Conservation (phyloP, 163 green algal species). For the Volvox carteri region DNA sequence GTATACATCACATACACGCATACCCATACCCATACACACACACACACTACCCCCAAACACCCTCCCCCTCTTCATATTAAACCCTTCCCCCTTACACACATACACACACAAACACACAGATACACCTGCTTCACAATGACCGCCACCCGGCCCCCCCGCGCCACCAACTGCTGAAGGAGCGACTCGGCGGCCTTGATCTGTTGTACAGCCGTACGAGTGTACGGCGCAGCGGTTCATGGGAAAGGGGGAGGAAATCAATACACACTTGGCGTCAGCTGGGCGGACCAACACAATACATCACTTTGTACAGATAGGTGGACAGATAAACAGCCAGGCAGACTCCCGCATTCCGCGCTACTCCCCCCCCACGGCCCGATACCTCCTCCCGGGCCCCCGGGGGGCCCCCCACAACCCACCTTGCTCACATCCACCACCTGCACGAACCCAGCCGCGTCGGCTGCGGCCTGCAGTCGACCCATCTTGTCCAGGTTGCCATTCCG, state of each 20-base stretch:
- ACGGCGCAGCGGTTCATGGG: neutral
- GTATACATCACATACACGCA: too few relatives aligned
- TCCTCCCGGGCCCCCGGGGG: neutral
- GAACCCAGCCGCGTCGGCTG: neutral
- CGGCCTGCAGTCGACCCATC: neutral
- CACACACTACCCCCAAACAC: neutral
- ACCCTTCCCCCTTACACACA: neutral
- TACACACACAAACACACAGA: too few relatives aligned
- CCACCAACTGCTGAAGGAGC: slow-evolving; percentile 64
- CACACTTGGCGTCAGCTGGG: too few relatives aligned
- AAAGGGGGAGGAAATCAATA: too few relatives aligned
- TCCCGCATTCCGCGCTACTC: neutral
- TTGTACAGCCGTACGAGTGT: neutral
- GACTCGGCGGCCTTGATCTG: slow-evolving; percentile 72
- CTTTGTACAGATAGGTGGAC: too few relatives aligned
- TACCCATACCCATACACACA: neutral
- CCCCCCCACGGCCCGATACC: neutral
- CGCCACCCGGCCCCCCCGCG: neutral
- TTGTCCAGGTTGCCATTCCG: slow-evolving; percentile 71
- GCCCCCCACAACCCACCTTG: slow-evolving; percentile 11
- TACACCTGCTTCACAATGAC: slow-evolving; percentile 36
- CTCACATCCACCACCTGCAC: slow-evolving; percentile 16
- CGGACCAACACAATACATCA: too few relatives aligned
- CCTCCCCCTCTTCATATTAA: neutral
- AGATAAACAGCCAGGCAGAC: too few relatives aligned